Base-by-base conservation (phyloP, 2,329 filamentous ascomycete genomes). In the Volutella citrinella region DNA sequence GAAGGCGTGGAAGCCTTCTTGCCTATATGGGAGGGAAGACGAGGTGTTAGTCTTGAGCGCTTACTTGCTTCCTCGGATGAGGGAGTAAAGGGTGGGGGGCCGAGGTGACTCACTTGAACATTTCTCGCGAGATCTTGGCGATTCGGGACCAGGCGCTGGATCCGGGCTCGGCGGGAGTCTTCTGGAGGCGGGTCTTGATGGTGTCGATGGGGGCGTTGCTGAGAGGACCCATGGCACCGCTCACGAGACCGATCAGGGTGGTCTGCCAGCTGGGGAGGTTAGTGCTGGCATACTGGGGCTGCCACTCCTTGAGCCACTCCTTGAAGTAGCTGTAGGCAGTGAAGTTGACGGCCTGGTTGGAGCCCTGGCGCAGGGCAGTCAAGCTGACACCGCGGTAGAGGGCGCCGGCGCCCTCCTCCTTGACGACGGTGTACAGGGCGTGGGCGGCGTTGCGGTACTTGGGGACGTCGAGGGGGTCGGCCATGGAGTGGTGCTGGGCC, bases 331-430 rank as follows among this genome's bases (percentile, higher is more conserved):
- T 86, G 70, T 98, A 98, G 10, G 93, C 91, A 11, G 91, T 97
- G 72, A 98, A 98, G 73, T 98, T 98, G 64, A 91, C 89, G 28
- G 94, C 93, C 72, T 98, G 93, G 69, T 98, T 98, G 45, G 84
- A 89, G 46, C 93, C 93, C 72, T 98, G 93, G 38, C 93, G 79
- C 52, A 98, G 74, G 1, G 93, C 93, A 3, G 93, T 98, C 39
- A 98, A 75, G 19, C 85, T 88, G 6, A 98, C 93, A 60, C 93
- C 93, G 40, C 93, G 85, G 69, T 95, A 98, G 21, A 98, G 68
- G 6, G 90, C 86, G 36, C 87, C 81, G 49, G 85, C 62, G 1
- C 94, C 94, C 65, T 98, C 93, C 68, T 98, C 93, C 52, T 80
- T 82, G 24, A 97, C 70, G 36, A 98, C 89, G 6, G 90, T 96